Evolutionary conservation across 371 early-diverging fungal species (phyloP).

Genomic region (Mortierella sp.): DNA sequence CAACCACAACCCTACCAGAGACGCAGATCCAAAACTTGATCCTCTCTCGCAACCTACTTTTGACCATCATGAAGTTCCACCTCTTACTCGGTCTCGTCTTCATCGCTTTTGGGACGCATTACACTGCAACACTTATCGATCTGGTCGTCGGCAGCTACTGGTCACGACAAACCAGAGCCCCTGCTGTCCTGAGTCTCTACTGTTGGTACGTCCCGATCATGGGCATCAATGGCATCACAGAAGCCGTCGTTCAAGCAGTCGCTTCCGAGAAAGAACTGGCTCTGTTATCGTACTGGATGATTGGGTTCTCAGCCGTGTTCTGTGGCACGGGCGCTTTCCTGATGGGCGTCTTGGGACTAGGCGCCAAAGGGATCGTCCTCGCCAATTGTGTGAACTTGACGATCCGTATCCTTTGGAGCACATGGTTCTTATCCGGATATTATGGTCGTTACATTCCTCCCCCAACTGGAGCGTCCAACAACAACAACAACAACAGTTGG

Average conservation of each 20-base stretch:
- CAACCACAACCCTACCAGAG: conserved; percentile 9
- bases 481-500: neutral
- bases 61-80: conserved; percentile 79
- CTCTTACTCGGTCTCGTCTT: conserved; percentile 82
- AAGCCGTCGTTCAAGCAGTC: conserved; percentile 92
- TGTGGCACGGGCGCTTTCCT: conserved; percentile 67
- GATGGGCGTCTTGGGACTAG: conserved; percentile 67
- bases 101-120: conserved; percentile 86
- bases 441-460: conserved; percentile 57
- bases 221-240: conserved; percentile 95
- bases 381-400: conserved; percentile 89
- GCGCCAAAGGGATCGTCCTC: conserved; percentile 82
- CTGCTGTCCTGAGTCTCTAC: conserved; percentile 74
- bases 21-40: conserved; percentile 27
- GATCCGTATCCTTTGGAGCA: conserved; percentile 82
- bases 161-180: conserved; percentile 64
- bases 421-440: conserved; percentile 68
- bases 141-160: conserved; percentile 75
- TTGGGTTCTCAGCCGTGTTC: conserved; percentile 79
- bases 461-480: neutral
- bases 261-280: conserved; percentile 72
- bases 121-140: conserved; percentile 77
- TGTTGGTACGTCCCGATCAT: conserved; percentile 92
- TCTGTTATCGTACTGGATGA: conserved; percentile 77
- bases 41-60: conserved; percentile 66